Conservation (phyloP, 1,284 basidiomycete species). For the Xerocomus amazonicus region DNA sequence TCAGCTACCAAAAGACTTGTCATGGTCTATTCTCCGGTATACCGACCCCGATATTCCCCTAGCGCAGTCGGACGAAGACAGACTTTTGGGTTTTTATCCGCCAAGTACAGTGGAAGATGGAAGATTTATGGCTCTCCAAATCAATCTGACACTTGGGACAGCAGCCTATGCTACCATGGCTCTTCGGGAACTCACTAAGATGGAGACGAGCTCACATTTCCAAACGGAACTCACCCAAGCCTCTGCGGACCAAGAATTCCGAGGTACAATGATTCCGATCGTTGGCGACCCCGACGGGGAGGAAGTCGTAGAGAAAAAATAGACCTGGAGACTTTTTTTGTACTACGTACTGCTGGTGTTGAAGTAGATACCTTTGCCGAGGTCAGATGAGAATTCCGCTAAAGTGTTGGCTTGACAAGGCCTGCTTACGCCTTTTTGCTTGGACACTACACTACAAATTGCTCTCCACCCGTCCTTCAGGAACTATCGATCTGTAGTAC, state of each 20-base stretch:
- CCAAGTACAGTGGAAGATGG: slow-evolving; percentile 66
- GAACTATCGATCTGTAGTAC: background rate
- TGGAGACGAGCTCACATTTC: slow-evolving; percentile 85
- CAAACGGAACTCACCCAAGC: slow-evolving; percentile 76
- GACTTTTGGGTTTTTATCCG: slow-evolving; percentile 74
- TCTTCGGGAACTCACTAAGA: slow-evolving; percentile 87
- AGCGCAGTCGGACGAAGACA: slow-evolving; percentile 93
- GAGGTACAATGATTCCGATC: slow-evolving; percentile 42
- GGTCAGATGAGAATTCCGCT: background rate
- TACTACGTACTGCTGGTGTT: background rate
- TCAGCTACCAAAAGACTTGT: slow-evolving; percentile 77
- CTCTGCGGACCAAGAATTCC: slow-evolving; percentile 82
- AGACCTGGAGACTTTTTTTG: too few relatives aligned
- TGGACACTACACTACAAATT: background rate
- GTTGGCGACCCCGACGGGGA: slow-evolving; percentile 28
- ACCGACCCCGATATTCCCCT: slow-evolving; percentile 91
- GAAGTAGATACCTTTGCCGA: background rate
- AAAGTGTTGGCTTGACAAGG: too few relatives aligned
- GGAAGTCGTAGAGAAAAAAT: slow-evolving; percentile 17
- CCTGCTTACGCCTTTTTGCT: too few relatives aligned
- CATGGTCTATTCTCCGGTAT: slow-evolving; percentile 82
- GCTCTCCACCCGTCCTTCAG: background rate
- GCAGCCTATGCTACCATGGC: slow-evolving; percentile 97
- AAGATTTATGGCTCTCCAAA: slow-evolving; percentile 81
- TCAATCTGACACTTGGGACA: slow-evolving; percentile 76